phyloP scores from a whole-genome alignment of 129 eudicot genomes.

The Dittrichia graveolens region DNA sequence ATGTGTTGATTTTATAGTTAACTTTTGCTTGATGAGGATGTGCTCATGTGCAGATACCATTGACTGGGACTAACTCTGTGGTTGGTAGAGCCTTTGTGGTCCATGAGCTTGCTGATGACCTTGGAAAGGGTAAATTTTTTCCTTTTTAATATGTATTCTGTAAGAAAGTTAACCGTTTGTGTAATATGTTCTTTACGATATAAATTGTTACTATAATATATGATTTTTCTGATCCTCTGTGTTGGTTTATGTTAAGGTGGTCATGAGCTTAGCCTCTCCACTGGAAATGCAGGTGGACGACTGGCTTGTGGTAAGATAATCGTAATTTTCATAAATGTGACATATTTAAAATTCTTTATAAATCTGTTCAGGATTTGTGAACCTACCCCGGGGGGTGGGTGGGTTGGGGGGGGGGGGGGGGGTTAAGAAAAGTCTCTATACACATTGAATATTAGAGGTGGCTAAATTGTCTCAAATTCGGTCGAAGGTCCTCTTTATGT shows the following conservation, averaged over 20 bases:
- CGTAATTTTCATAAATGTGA: conserved; percentile 10
- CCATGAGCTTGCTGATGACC: conserved; percentile 93
- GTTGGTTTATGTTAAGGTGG: conserved; percentile 56
- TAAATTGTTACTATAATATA: background rate
- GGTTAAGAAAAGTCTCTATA: no score
- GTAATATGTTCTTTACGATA: background rate
- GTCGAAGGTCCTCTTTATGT: background rate
- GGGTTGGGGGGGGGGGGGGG: no score
- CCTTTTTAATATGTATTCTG: background rate
- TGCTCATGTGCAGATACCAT: conserved; percentile 94
- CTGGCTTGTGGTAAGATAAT: conserved; percentile 82
- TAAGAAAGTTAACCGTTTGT: background rate
- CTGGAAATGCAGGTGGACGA: conserved; percentile 98
- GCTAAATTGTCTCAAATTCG: no score
- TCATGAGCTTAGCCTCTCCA: conserved; percentile 89
- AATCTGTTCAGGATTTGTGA: no score
- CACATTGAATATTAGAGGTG: no score
- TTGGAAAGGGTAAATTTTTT: conserved; percentile 76
- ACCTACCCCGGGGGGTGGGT: no score
- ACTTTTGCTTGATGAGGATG: conserved; percentile 5
- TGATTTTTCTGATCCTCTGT: conserved; percentile 23
- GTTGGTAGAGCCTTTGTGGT: conserved; percentile 95
- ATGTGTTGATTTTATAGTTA: conserved; percentile 5
- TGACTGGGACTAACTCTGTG: conserved; percentile 82
- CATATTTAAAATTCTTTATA: background rate